Evolutionary conservation across 2,329 filamentous ascomycete genomes (phyloP), one percentile per base, ranked within the genome.

Genomic region (Corniculantispora saksenae): DNA sequence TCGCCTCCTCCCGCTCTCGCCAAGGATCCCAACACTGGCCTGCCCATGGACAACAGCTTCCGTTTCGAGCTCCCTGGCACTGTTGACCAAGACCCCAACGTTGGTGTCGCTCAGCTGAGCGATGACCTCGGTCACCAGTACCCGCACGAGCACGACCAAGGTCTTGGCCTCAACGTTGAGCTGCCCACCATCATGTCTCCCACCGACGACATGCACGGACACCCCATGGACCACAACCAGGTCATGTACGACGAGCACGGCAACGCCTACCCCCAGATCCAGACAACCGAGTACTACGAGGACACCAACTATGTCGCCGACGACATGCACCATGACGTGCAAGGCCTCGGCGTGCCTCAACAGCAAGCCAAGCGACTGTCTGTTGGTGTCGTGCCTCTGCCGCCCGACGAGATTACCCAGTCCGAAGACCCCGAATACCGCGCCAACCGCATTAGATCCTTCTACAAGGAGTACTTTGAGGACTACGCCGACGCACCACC

Each of bases 391-490:
- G 90, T 95, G 19, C 95, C 95, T 25, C 84, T 99, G 67, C 95
- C 95, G 6, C 92, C 93, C 43, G 89, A 94, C 73, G 91, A 97
- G 69, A 88, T 92, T 63, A 84, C 83, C 35, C 87, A 90, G 51
- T 87, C 89, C 3, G 95, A 98, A 74, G 94, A 97, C 75, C 93
- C 95, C 0, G 95, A 98, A 77, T 89, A 94, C 73, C 89, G 95
- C 72, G 95, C 95, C 69, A 98, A 97, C 82, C 89, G 95, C 66
- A 99, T 99, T 70, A 88, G 95, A 76, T 99, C 95, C 4, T 99
- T 99, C 82, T 99, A 99, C 83, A 97, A 97, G 81, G 95, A 99
- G 76, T 99, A 99, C 81, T 99, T 99, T 72, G 95, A 98, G 70
- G 94, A 97, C 50, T 87, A 83, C 66, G 91, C 88, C 74, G 77